Evolutionary conservation across 1,139 yeast species (phyloP), one percentile per base, ranked within the genome.

Genomic region (Candida tetrigidarum): DNA sequence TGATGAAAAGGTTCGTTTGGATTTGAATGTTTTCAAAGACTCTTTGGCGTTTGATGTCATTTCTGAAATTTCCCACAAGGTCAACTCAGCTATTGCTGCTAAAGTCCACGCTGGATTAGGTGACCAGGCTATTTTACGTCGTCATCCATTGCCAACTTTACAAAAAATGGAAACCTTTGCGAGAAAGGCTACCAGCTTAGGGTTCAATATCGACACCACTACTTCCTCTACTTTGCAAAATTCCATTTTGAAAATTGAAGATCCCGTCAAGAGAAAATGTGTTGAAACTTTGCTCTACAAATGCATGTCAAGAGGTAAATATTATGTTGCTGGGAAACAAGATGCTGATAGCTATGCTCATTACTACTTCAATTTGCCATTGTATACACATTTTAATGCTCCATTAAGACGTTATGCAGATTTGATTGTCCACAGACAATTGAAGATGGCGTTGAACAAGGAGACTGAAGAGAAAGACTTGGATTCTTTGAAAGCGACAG

Each of bases 391-490:
- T 66, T 92, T 92, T 70, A 86, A 89, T n/a, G 81, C 96, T 1
- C 99, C 99, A 11, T 72, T 91, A 60, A 80, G 96, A 63, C 80
- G 99, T 56, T 93, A 92, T 64, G 92, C 96, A 1, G 99, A 93
- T 64, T 76, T 90, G 47, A 81, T 92, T 56, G 98, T 90, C 34
- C 99, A 93, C 60, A 82, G 97, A 54, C 99, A 93, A 67, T 73
- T 93, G 57, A 91, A 88, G 62, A 66, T 83, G 3, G 81, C 86
- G 12, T 66, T 93, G 39, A 67, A 68, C 36, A 63, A 68, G 42
- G 41, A 42, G 14, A 49, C 45, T 5, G 62, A 56, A 19, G 54
- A 55, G 10, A 57, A 50, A 44, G 96, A 88, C 51, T 59, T 84
- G 46, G 96, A 88, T 39, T 72, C 91, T 0, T 71, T 92, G 56